These are phyloP conservation scores for Coniferiporia sulphurascens DNA, from an alignment of 1,284 basidiomycete species.

Conservation along the genomic window DNA sequence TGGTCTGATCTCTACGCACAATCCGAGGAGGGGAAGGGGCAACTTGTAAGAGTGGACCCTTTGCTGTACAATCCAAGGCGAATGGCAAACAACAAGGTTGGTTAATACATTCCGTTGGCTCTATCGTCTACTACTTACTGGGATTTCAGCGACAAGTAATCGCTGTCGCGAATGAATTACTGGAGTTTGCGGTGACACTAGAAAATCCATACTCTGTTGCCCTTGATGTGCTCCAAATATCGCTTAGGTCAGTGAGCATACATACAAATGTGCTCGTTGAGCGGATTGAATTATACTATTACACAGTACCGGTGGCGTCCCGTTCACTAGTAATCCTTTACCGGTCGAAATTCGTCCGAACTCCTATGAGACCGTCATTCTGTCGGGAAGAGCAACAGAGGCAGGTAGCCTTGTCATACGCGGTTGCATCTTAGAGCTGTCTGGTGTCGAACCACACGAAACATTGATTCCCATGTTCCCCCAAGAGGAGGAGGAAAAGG, in stretches of 20 bases:
- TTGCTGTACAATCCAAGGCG: constrained; percentile 88
- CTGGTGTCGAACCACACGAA: constrained; percentile 67
- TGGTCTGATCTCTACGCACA: constrained; percentile 43
- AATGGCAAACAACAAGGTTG: constrained; percentile 52
- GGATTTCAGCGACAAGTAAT: constrained; percentile 47
- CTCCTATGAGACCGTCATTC: constrained; percentile 67
- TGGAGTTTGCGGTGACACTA: constrained; percentile 82
- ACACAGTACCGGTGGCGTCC: constrained; percentile 74
- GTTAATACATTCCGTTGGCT: constrained; percentile 17
- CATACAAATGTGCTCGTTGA: not conserved
- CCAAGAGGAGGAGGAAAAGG: constrained; percentile 63
- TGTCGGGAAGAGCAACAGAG: constrained; percentile 64
- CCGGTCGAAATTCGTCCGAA: constrained; percentile 66
- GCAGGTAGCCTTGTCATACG: constrained; percentile 69
- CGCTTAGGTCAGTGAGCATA: constrained; percentile 59
- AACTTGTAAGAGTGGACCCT: constrained; percentile 49
- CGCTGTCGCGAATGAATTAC: constrained; percentile 77
- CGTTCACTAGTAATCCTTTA: constrained; percentile 60
- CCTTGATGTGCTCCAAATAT: constrained; percentile 77
- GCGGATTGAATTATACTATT: constrained; percentile 7
- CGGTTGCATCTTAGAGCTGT: constrained; percentile 75
- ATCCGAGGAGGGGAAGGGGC: constrained; percentile 43
- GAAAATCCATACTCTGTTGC: constrained; percentile 91
- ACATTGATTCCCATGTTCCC: constrained; percentile 76
- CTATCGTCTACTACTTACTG: constrained; percentile 9